Evolutionary conservation across 352 stramenopile genomes (phyloP).

Genomic region (Globisporangium sylvaticum): DNA sequence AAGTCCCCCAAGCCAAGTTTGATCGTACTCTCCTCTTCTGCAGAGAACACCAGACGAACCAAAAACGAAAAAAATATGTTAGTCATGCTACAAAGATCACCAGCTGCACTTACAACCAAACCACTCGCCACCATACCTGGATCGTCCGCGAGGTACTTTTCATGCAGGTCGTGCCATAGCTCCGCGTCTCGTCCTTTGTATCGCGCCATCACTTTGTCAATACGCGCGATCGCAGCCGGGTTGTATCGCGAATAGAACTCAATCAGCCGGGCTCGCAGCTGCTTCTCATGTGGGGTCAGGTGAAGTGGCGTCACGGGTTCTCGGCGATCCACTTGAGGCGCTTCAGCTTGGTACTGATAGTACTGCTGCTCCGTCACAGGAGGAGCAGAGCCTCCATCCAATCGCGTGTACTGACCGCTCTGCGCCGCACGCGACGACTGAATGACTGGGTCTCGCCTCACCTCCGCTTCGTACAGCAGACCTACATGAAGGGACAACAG

Average conservation of each 20-base stretch:
- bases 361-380: constrained; percentile 44
- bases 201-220: constrained; percentile 71
- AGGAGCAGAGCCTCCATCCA: background rate
- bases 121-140: too few species aligned
- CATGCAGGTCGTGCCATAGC: constrained; percentile 72
- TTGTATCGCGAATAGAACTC: constrained; percentile 75
- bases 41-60: background rate
- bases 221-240: constrained; percentile 44
- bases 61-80: background rate
- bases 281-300: constrained; percentile 53
- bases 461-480: constrained; percentile 71
- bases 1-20: constrained; percentile 98
- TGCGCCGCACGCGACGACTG: constrained; percentile 14
- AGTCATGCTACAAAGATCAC: too few species aligned
- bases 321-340: constrained; percentile 1
- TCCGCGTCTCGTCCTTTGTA: constrained; percentile 72
- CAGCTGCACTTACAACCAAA: too few species aligned
- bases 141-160: constrained; percentile 69
- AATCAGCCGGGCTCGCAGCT: constrained; percentile 40
- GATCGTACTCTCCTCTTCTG: constrained; percentile 84
- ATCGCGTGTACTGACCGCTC: constrained; percentile 8
- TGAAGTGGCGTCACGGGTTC: constrained; percentile 24
- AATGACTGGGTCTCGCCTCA: constrained; percentile 33
- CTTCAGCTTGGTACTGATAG: constrained; percentile 65
- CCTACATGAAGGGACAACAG: constrained; percentile 23